Evolutionary conservation across 2,329 filamentous ascomycete genomes (phyloP), one percentile per base, ranked within the genome.

Genomic region (Phialophora verrucosa): DNA sequence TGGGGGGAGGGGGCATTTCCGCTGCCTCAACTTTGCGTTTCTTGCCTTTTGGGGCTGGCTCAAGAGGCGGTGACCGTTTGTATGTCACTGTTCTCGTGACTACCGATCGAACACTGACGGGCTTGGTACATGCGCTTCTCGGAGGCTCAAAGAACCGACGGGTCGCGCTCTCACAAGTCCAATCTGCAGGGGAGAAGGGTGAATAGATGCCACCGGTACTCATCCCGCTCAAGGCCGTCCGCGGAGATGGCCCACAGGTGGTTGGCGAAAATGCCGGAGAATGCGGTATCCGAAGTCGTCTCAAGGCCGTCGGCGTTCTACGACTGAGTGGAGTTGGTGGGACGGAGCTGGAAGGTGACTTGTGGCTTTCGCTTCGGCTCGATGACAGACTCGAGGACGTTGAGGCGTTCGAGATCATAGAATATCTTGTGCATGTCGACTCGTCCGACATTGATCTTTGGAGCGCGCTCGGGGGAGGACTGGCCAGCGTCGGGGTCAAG

Each of bases 61-160:
- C 91, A 81, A 98, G 91, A 71, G 89, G 84, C 68, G 75, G 84
- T 76, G 90, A 76, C 61, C 83, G 80, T 74, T 91, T 96, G 79
- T 96, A 97, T 49, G 92, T 97, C 66, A 97, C 91, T 17, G 93
- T 97, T 72, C 93, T 87, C n/a, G 93, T 97, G 61, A 97, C 91
- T 4, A 97, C 92, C 78, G 97, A 93, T 62, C 92, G 85, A 65
- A 97, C 92, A 75, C 85, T 88, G 62, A 89, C 85, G 17, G 81
- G 85, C 67, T 89, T 86, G 64, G 89, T 83, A 73, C 84, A 88
- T 35, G 88, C 88, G 71, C 84, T 85, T 49, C 86, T 82, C n/a
- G 85, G 79, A 61, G 80, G 78, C 62, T 90, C 89, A 66, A 86
- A 84, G 73, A 87, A 88, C 59, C 87, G 80, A 73, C 79, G 84